These are phyloP conservation scores for Phascolomyces articulosus DNA, from an alignment of 371 early-diverging fungal species.

Conservation along the genomic window DNA sequence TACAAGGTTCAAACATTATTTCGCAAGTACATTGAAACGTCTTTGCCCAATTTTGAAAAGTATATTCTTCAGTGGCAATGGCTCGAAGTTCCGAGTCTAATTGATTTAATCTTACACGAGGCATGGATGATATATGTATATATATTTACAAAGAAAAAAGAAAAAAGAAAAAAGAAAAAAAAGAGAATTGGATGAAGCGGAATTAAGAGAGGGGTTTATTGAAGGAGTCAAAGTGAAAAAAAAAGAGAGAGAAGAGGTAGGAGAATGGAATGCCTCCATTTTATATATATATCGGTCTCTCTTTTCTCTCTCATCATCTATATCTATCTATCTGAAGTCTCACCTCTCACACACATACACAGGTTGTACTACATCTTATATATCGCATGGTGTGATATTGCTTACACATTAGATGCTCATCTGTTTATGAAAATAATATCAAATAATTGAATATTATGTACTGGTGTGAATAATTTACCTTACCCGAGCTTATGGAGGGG, in stretches of 20 bases:
- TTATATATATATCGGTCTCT: too few species aligned
- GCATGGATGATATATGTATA: constrained; percentile 2
- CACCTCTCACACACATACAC: too few species aligned
- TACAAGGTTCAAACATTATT: constrained; percentile 62
- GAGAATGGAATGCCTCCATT: too few species aligned
- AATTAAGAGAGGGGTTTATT: too few species aligned
- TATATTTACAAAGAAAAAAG: background rate
- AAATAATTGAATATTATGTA: too few species aligned
- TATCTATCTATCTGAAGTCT: too few species aligned
- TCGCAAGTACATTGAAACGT: constrained; percentile 69
- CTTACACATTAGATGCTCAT: background rate
- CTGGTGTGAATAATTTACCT: too few species aligned
- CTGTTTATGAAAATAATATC: too few species aligned
- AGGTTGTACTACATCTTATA: background rate
- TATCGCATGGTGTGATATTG: background rate
- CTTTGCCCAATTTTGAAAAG: constrained; percentile 77
- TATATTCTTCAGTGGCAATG: constrained; percentile 31
- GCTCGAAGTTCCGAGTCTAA: constrained; percentile 19
- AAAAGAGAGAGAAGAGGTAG: background rate
- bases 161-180: background rate
- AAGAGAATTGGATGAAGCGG: background rate
- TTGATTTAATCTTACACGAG: constrained; percentile 3
- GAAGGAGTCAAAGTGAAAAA: background rate
- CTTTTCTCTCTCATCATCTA: too few species aligned
- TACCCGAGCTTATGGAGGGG: too few species aligned